Evolutionary conservation across 169 alveolate genomes (phyloP).

Genomic region (Plasmodium chabaudi): DNA sequence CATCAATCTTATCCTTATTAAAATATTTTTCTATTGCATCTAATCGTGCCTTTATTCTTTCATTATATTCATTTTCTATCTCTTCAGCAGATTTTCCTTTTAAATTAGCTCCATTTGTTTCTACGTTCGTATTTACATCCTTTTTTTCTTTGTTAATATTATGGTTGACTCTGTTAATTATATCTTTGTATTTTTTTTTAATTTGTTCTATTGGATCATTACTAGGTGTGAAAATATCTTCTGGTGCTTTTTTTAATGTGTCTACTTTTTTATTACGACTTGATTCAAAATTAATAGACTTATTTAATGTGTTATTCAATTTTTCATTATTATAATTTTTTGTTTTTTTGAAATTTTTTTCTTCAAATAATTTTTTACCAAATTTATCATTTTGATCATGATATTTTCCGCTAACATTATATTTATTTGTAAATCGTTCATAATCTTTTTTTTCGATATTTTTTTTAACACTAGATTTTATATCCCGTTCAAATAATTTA

Average conservation of each 20-base stretch:
- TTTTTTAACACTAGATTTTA: slow-evolving; percentile 4
- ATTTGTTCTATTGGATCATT: slow-evolving; percentile 6
- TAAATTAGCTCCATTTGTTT: background rate
- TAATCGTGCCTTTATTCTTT: slow-evolving; percentile 37
- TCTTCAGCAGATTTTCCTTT: background rate
- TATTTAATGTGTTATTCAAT: slow-evolving; percentile 15
- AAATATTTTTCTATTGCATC: slow-evolving; percentile 26
- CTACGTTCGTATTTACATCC: too few species aligned
- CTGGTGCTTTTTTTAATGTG: background rate
- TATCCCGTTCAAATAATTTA: too few species aligned
- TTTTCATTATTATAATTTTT: background rate
- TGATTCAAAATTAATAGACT: slow-evolving; percentile 15
- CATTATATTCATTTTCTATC: slow-evolving; percentile 21
- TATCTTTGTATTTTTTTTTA: slow-evolving; percentile 51
- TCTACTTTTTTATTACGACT: background rate
- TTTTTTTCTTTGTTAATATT: slow-evolving; percentile 11
- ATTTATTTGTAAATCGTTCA: background rate
- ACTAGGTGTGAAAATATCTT: slow-evolving; percentile 9
- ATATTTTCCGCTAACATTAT: too few species aligned
- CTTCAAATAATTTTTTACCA: background rate
- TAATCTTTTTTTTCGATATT: background rate
- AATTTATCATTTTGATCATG: background rate
- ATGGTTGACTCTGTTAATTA: slow-evolving; percentile 11
- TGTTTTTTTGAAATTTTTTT: slow-evolving; percentile 1
- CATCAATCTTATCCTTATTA: slow-evolving; percentile 20